These are phyloP conservation scores for Cryptosporidium sp. DNA, from an alignment of 169 alveolate genomes.

Conservation along the genomic window DNA sequence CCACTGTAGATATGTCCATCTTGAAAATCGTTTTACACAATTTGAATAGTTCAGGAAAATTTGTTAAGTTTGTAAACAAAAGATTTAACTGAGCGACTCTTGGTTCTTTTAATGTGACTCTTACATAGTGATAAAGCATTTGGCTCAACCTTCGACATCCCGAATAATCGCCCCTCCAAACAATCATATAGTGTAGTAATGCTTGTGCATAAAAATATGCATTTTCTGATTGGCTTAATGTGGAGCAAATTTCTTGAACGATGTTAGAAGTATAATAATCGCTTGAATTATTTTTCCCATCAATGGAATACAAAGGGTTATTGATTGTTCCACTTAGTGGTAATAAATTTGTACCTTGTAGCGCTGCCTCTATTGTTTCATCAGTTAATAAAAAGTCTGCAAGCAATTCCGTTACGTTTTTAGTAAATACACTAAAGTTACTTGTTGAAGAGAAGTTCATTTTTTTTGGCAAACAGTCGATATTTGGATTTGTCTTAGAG, in stretches of 20 bases:
- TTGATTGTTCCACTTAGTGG: slow-evolving; percentile 64
- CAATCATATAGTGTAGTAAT: slow-evolving; percentile 86
- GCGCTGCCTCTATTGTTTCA: slow-evolving; percentile 84
- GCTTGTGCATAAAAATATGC: slow-evolving; percentile 92
- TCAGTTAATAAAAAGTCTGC: slow-evolving; percentile 84
- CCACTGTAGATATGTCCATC: slow-evolving; percentile 36
- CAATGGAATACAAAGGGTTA: slow-evolving; percentile 40
- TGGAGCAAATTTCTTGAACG: slow-evolving; percentile 82
- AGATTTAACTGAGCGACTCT: slow-evolving; percentile 79
- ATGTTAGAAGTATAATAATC: slow-evolving; percentile 74
- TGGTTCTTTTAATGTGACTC: slow-evolving; percentile 74
- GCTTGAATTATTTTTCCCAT: background rate
- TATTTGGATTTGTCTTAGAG: slow-evolving; percentile 80
- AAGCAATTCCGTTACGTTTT: slow-evolving; percentile 89
- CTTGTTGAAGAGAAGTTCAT: slow-evolving; percentile 84
- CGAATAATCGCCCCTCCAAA: slow-evolving; percentile 87
- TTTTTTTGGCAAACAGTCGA: slow-evolving; percentile 79
- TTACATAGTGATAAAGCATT: slow-evolving; percentile 78
- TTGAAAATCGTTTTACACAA: slow-evolving; percentile 58
- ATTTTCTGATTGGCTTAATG: slow-evolving; percentile 87
- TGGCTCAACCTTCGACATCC: slow-evolving; percentile 92
- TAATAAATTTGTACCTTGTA: slow-evolving; percentile 53
- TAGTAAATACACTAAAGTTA: slow-evolving; percentile 89
- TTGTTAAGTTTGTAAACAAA: slow-evolving; percentile 77
- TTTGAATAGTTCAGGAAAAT: slow-evolving; percentile 77